Conservation (phyloP, 371 early-diverging fungal genomes). For the Syncephalis plumigaleata region DNA sequence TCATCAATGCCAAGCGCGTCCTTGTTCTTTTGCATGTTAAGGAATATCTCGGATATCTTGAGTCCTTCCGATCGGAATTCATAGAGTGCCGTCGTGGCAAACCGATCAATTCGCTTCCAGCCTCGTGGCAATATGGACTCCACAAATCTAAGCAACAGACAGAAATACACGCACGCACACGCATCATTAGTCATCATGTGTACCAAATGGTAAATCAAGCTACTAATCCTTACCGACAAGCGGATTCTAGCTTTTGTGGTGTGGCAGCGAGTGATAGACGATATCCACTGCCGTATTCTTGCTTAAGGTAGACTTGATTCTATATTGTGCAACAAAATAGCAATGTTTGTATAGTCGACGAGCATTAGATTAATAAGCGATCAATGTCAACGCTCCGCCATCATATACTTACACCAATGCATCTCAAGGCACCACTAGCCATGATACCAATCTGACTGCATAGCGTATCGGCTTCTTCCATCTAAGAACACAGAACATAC, state of each 20-base stretch:
- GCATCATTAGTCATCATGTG: too few species aligned
- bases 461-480: slow-evolving; percentile 58
- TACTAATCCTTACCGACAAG: slow-evolving; percentile 13
- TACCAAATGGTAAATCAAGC: too few species aligned
- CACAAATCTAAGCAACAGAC: slow-evolving; percentile 7
- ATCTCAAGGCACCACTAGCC: slow-evolving; percentile 51
- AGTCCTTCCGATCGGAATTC: slow-evolving; percentile 32
- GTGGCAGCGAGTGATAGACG: slow-evolving; percentile 20
- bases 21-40: slow-evolving; percentile 18
- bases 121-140: slow-evolving; percentile 24
- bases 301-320: slow-evolving; percentile 16
- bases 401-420: slow-evolving; percentile 36
- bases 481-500: slow-evolving; percentile 11
- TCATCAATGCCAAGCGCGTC: slow-evolving; percentile 22
- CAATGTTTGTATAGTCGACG: too few species aligned
- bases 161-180: too few species aligned
- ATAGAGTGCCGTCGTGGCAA: slow-evolving; percentile 28
- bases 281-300: slow-evolving; percentile 15
- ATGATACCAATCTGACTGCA: slow-evolving; percentile 45
- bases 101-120: slow-evolving; percentile 24
- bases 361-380: slow-evolving; percentile 45
- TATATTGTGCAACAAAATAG: too few species aligned
- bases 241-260: slow-evolving; percentile 11
- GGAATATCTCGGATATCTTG: slow-evolving; percentile 25
- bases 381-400: slow-evolving; percentile 48